phyloP scores from a whole-genome alignment of 2,329 filamentous ascomycete genomes.

The Fusarium sp. region DNA sequence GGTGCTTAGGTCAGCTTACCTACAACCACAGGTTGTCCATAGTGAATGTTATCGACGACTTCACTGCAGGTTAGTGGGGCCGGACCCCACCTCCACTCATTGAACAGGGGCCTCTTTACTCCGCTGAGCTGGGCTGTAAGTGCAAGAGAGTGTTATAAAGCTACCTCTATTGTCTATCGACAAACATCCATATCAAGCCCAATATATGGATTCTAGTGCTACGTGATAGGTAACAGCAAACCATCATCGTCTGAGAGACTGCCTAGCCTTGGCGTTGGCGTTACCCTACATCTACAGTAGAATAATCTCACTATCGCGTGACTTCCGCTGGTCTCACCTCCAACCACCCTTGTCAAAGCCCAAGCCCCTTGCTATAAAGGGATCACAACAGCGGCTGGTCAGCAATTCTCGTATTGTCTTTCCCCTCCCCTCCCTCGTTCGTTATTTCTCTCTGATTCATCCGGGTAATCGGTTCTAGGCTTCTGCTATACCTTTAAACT shows the following conservation, averaged over 20 bases:
- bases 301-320: conserved; percentile 16
- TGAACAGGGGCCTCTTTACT: background rate
- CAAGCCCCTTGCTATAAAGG: conserved; percentile 6
- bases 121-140: background rate
- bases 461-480: conserved; percentile 1
- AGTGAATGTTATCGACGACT: background rate
- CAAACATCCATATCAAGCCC: background rate
- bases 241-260: background rate
- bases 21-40: too few relatives aligned
- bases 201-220: background rate
- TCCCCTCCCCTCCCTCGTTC: conserved; percentile 12
- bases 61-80: background rate
- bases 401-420: conserved; percentile 24
- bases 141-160: background rate
- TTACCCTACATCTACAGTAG: background rate
- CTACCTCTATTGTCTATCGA: too few relatives aligned
- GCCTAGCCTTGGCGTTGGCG: too few relatives aligned
- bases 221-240: background rate
- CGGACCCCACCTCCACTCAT: background rate
- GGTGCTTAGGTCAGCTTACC: too few relatives aligned
- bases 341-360: conserved; percentile 9
- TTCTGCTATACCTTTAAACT: background rate
- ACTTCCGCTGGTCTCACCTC: conserved; percentile 18
- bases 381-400: conserved; percentile 18
- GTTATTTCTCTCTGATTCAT: background rate